phyloP scores from a whole-genome alignment of 2,329 filamentous ascomycete genomes.

The Aureobasidium sp. region DNA sequence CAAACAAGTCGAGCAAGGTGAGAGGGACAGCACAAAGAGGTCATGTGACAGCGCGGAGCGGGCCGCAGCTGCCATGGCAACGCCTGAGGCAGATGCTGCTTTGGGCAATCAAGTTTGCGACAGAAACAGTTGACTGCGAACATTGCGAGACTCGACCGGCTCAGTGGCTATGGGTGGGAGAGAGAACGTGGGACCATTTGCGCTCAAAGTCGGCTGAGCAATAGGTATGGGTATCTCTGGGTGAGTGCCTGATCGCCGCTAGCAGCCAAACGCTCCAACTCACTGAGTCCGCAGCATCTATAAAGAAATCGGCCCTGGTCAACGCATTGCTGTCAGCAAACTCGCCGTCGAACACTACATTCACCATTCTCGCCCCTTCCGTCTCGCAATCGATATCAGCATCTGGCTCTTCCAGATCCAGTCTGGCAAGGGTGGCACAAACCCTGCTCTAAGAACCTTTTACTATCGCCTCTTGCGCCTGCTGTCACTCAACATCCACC shows the following conservation, averaged over 20 bases:
- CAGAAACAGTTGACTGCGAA: background rate
- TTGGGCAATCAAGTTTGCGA: background rate
- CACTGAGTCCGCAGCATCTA: slow-evolving; percentile 61
- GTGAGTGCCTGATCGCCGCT: slow-evolving; percentile 5
- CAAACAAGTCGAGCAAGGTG: background rate
- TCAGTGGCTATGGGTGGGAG: background rate
- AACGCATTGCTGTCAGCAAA: slow-evolving; percentile 73
- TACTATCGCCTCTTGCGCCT: slow-evolving; percentile 85
- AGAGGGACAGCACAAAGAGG: background rate
- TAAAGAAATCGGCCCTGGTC: slow-evolving; percentile 75
- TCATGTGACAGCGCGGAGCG: slow-evolving; percentile 5
- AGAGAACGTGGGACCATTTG: background rate
- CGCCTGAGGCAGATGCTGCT: background rate
- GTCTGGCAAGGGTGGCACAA: slow-evolving; percentile 74
- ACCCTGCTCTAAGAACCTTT: slow-evolving; percentile 82
- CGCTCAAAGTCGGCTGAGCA: background rate
- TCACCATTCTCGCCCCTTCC: slow-evolving; percentile 62
- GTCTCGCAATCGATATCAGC: slow-evolving; percentile 86
- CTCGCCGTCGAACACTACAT: slow-evolving; percentile 73
- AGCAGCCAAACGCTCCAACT: background rate
- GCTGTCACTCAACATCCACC: slow-evolving; percentile 69
- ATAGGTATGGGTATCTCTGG: slow-evolving; percentile 25
- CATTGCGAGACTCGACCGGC: background rate
- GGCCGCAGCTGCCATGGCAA: slow-evolving; percentile 11
- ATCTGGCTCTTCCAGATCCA: slow-evolving; percentile 98